Conservation (phyloP, 768 basidiomycete genomes). For the Lactifluus subvellereus region DNA sequence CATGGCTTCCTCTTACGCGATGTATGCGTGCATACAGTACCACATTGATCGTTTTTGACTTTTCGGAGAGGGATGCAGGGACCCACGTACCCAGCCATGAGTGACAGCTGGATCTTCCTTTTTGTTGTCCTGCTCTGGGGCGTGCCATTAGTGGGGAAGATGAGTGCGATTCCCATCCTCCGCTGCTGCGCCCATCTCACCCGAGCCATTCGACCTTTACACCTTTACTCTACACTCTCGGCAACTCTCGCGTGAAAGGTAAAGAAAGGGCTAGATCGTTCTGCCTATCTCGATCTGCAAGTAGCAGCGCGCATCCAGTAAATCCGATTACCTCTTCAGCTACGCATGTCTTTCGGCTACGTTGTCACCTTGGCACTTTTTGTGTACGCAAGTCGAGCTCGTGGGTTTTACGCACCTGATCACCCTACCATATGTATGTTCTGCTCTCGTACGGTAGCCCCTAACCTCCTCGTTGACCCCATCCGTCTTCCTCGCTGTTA, state of each 20-base stretch:
- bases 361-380: background rate
- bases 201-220: background rate
- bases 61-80: background rate
- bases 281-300: background rate
- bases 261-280: background rate
- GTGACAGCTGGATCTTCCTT: background rate
- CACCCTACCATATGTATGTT: background rate
- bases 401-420: background rate
- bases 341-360: conserved; percentile 1
- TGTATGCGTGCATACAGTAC: background rate
- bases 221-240: background rate
- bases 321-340: conserved; percentile 11
- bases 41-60: background rate
- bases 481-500: background rate
- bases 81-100: background rate
- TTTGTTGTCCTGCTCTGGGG: background rate
- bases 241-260: background rate
- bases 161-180: background rate
- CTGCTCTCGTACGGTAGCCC: background rate
- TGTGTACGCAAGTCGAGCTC: background rate
- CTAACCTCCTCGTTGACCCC: conserved; percentile 1
- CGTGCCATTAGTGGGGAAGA: background rate
- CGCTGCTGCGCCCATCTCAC: background rate
- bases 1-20: conserved; percentile 2
- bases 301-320: background rate